Conservation (phyloP, 805 yeast species). For the Kuraishia hungarica region DNA sequence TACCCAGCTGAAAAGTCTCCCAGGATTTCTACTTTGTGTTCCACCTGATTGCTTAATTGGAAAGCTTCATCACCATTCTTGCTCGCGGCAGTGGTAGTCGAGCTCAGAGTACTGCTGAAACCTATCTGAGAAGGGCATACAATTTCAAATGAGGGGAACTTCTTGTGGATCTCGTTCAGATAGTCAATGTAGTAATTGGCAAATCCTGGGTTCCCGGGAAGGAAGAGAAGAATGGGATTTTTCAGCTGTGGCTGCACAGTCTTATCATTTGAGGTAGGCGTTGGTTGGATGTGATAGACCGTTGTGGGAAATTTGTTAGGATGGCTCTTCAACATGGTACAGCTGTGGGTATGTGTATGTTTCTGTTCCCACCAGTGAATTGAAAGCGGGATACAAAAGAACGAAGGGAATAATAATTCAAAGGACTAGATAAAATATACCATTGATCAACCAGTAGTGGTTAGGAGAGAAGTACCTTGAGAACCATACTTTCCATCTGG, state of each 20-base stretch:
- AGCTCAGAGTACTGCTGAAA: conserved; percentile 19
- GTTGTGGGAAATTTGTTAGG: neutral
- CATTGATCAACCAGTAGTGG: too few relatives aligned
- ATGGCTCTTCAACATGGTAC: neutral
- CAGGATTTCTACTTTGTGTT: conserved; percentile 49
- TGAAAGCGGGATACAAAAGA: too few relatives aligned
- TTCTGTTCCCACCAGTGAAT: neutral
- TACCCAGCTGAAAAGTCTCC: conserved; percentile 9
- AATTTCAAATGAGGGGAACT: conserved; percentile 38
- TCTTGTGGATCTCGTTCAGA: conserved; percentile 31
- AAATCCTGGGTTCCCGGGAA: conserved; percentile 78
- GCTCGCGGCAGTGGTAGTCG: neutral
- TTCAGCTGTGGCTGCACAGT: neutral
- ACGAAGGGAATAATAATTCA: too few relatives aligned
- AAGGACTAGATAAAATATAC: too few relatives aligned
- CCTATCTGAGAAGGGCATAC: conserved; percentile 64
- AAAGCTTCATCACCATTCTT: conserved; percentile 15
- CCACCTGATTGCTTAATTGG: conserved; percentile 44
- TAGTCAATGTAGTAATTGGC: conserved; percentile 55
- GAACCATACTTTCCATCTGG: too few relatives aligned
- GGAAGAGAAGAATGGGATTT: conserved; percentile 38
- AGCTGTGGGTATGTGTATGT: neutral
- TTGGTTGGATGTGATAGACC: neutral
- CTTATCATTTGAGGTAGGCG: neutral
- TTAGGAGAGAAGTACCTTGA: too few relatives aligned